Evolutionary conservation across 2,329 filamentous ascomycete species (phyloP), one percentile per base, ranked within the genome.

Genomic region (Aspergillus tubingensis): DNA sequence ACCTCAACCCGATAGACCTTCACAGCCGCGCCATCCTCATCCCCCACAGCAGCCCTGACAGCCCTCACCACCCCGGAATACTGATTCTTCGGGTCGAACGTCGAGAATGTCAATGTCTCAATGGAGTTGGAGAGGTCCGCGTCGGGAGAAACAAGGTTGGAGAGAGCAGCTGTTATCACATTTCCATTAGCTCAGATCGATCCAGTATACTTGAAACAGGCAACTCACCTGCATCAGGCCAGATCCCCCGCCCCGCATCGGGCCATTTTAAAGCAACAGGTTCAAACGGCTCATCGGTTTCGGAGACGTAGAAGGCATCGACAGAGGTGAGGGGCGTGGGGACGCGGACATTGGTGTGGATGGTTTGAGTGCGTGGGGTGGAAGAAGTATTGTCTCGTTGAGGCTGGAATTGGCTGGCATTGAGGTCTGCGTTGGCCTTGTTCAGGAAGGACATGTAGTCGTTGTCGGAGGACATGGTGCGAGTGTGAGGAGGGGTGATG

Each of bases 281-380:
- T 73, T 90, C 87, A 76, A 96, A 96, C 4, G 89, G 88, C 81
- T 96, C 91, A 74, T 96, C 92, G 30, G 91, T 87, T 61, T 96
- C 93, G 63, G 89, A 95, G 15, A 85, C 76, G 75, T 95, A 96
- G 72, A 89, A 88, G 47, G 82, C 84, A 59, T 89, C 80, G 54
- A 83, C 78, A 53, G 82, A 80, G 57, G 78, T 76, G 56, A 93
- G 81, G 3, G 78, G 76, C 53, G 80, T 76, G 6, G 92, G 91
- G 56, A 92, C 83, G 75, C 54, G 83, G 81, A 64, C 83, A 82
- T 62, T 80, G 52, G 68, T 58, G 65, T 81, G 74, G 38, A 82
- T 77, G 6, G 76, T 71, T 61, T 78, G 70, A 8, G 76, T 78
- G 32, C 67, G 67, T 32, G 68, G 60, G 21, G 61, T 50, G 30